Percentiles rank a stretch among this genome's conserved stretches.
These are phyloP conservation scores for Solanum rostratum DNA, from an alignment of 257 asterid species.

Conservation along the genomic window DNA sequence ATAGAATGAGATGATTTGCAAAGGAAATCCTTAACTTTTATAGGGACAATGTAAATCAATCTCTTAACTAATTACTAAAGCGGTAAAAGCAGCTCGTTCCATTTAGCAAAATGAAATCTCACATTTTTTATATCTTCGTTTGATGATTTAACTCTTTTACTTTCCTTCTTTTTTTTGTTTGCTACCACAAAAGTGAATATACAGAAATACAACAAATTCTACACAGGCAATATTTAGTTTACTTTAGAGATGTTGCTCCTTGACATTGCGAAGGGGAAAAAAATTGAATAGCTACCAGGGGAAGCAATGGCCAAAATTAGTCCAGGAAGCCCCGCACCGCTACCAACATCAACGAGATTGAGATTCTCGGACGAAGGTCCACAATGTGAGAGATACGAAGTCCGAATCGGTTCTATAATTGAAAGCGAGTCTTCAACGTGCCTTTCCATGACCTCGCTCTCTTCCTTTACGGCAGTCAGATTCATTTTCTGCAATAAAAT, in stretches of 20 bases:
- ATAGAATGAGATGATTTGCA: background rate
- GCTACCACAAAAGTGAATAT: background rate
- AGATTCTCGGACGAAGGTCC: conserved; percentile 48
- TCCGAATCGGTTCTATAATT: conserved; percentile 49
- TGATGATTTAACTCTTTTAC: background rate
- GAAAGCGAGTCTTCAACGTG: conserved; percentile 87
- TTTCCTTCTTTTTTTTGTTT: background rate
- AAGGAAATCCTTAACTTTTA: background rate
- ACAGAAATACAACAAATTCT: background rate
- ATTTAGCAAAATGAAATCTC: background rate
- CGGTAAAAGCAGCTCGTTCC: background rate
- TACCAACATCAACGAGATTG: conserved; percentile 81
- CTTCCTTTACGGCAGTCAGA: conserved; percentile 75
- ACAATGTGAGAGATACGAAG: conserved; percentile 38
- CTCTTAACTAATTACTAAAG: background rate
- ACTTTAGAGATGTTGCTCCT: background rate
- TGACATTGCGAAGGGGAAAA: background rate
- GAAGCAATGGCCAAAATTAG: conserved; percentile 75
- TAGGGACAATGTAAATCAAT: background rate
- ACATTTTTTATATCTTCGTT: background rate
- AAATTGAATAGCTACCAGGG: conserved; percentile 36
- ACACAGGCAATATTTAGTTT: background rate
- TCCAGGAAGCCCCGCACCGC: conserved; percentile 97
- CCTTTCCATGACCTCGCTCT: conserved; percentile 77
- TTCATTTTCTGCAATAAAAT: conserved; percentile 64